A percentile compares a stretch with the other conserved stretches of the same genome.
Conservation (phyloP, 495 filamentous ascomycete genomes). For the Lepidopterella palustris region DNA sequence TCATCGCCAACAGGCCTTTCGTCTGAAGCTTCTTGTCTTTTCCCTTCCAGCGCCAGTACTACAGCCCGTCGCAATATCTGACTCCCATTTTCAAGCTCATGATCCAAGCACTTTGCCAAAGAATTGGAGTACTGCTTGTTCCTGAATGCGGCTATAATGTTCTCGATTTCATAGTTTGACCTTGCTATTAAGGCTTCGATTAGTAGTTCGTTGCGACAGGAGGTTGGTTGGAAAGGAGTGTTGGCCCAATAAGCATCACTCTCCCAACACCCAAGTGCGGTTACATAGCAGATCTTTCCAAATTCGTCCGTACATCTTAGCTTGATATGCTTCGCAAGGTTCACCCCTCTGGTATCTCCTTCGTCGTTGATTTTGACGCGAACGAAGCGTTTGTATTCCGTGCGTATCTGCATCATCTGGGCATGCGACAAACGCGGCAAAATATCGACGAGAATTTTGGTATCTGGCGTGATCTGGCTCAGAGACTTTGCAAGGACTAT, state of each 20-base stretch:
- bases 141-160: not conserved
- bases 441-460: not conserved
- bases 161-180: not conserved
- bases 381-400: not conserved
- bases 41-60: not conserved
- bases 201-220: not conserved
- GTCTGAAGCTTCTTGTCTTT: not conserved
- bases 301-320: not conserved
- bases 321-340: not conserved
- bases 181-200: not conserved
- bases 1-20: not conserved
- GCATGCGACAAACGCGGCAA: not conserved
- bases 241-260: not conserved
- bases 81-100: not conserved
- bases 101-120: not conserved
- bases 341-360: constrained; percentile 35
- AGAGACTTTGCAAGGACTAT: too few species aligned
- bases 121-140: not conserved
- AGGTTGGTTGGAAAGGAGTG: not conserved
- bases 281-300: not conserved
- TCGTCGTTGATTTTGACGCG: constrained; percentile 35
- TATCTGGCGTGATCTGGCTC: not conserved
- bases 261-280: not conserved
- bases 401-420: not conserved
- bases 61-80: not conserved